Base-by-base conservation (phyloP, 2,329 filamentous ascomycete species). In the Aspergillus aculeatus region DNA sequence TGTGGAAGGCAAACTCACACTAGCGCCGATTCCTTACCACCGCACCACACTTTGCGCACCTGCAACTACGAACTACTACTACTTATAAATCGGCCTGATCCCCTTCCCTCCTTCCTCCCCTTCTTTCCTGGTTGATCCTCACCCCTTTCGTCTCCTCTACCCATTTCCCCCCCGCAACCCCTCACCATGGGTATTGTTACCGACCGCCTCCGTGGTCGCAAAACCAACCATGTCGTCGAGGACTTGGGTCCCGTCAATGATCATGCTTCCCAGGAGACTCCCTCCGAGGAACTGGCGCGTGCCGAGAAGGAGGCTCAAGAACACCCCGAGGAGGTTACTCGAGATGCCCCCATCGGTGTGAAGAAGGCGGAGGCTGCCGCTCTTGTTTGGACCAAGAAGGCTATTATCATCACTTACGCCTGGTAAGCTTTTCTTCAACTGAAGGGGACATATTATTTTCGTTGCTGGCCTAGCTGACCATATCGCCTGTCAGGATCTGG, bases 311-410 rank as follows among this genome's bases (percentile, higher is more conserved):
- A 53, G 16, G 19, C 24, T 9, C 26, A 50, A 10, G n/a, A 54
- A 44, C 26, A 48, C 16, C 47, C 57, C 24, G 50, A 54, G 19
- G 52, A 51, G 24, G 31, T 59, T 12, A 48, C 57, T n/a, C 14
- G 26, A 9, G 47, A 47, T 9, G 57, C 52, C 32, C 52, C 51
- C 21, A 26, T 50, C 4, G 79, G 79, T 69, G 78, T 81, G 10
- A 71, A 78, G 57, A 75, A 79, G 54, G 74, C 77, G 10, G 78
- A 81, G 67, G 79, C 80, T 9, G 74, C 79, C 3, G 77, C 80
- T 4, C 67, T 79, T 54, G 75, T 73, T 24, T 82, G 80, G 80
- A 74, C 73, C 4, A 80, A 74, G 60, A 66, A 69, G 59, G 73
- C 73, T 1, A 60, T 73, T 3, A 69, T 65, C 19, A 61, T 55